Evolutionary conservation across 805 yeast genomes (phyloP).

Genomic region (Monosporozyma unispora): DNA sequence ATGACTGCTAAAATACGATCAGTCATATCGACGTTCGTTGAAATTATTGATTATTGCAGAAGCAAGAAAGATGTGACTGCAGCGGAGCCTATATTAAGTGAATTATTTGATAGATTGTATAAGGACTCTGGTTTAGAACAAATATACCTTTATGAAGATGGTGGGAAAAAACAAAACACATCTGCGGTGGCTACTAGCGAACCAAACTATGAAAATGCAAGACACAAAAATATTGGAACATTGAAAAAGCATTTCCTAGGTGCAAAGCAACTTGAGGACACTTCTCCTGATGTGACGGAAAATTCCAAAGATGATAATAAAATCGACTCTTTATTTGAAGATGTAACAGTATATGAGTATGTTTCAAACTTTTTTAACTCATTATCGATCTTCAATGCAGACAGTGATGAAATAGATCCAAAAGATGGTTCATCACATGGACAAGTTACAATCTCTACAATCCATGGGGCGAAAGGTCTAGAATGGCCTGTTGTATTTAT

Average conservation of each 20-base stretch:
- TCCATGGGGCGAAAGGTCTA: constrained; percentile 87
- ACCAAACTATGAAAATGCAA: constrained; percentile 18
- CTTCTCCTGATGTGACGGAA: background rate
- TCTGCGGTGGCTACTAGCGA: constrained; percentile 12
- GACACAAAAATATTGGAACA: constrained; percentile 22
- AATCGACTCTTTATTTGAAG: background rate
- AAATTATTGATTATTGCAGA: constrained; percentile 19
- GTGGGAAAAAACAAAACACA: constrained; percentile 19
- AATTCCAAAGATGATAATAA: background rate
- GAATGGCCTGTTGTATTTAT: constrained; percentile 93
- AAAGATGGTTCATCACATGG: constrained; percentile 21
- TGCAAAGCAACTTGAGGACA: constrained; percentile 3
- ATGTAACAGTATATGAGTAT: constrained; percentile 6
- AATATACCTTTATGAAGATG: constrained; percentile 21
- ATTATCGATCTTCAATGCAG: constrained; percentile 28
- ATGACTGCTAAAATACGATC: constrained; percentile 17
- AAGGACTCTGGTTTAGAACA: constrained; percentile 24
- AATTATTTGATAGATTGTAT: constrained; percentile 25
- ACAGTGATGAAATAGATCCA: constrained; percentile 10
- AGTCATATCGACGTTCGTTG: constrained; percentile 17
- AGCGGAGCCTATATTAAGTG: constrained; percentile 3
- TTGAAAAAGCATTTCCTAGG: constrained; percentile 21
- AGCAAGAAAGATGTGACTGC: constrained; percentile 5
- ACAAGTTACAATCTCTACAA: constrained; percentile 58
- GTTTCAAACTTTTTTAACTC: constrained; percentile 31